Evolutionary conservation across 2,329 filamentous ascomycete species (phyloP).

Genomic region (Colletotrichum graminicola): DNA sequence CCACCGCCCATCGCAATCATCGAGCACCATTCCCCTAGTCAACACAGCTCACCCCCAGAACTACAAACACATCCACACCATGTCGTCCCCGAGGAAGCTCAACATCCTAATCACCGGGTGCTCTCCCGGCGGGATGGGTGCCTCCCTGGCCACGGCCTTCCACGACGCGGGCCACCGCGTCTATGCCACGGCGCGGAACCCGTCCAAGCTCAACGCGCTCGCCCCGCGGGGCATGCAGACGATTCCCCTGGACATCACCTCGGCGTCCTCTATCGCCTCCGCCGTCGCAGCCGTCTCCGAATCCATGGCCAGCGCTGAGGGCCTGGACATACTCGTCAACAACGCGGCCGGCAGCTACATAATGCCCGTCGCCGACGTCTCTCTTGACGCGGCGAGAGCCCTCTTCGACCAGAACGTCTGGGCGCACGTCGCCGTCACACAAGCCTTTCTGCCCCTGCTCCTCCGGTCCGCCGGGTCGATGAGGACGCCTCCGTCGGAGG

Average conservation of each 20-base stretch:
- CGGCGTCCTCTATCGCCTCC: constrained; percentile 45
- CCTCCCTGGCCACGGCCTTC: constrained; percentile 45
- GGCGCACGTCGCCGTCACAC: constrained; percentile 47
- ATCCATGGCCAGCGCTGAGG: background rate
- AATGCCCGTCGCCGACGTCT: constrained; percentile 49
- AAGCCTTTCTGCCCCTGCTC: constrained; percentile 45
- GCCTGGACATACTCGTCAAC: constrained; percentile 50
- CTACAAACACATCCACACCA: background rate
- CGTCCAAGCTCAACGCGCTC: constrained; percentile 46
- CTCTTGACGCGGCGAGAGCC: constrained; percentile 44
- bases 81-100: background rate
- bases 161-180: constrained; percentile 48
- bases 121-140: constrained; percentile 47
- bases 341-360: constrained; percentile 49
- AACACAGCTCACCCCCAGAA: background rate
- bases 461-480: background rate
- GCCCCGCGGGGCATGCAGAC: constrained; percentile 43
- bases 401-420: constrained; percentile 51
- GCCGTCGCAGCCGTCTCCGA: constrained; percentile 35
- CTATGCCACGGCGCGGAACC: constrained; percentile 50
- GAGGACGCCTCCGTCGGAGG: background rate
- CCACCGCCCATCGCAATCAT: background rate
- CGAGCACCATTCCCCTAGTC: too few species aligned
- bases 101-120: constrained; percentile 47
- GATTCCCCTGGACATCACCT: constrained; percentile 51